Percentiles rank a stretch among this genome's conserved stretches.
These are phyloP conservation scores for Kentomonas sorsogonicus DNA, from an alignment of 208 protist species.

Conservation along the genomic window DNA sequence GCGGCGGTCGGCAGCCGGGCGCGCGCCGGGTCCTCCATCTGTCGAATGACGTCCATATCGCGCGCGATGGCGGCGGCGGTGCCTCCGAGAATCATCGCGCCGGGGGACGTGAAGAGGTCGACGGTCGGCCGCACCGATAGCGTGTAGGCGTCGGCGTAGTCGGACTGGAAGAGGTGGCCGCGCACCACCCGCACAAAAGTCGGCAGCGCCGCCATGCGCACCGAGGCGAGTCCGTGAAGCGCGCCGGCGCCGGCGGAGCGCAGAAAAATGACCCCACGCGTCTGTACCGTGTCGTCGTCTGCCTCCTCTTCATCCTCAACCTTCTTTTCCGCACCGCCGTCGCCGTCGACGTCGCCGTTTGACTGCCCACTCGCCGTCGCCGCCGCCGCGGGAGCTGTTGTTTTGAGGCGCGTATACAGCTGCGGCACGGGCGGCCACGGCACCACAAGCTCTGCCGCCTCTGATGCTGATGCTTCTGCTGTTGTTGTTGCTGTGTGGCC, in stretches of 20 bases:
- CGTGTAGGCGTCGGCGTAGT: slow-evolving; percentile 18
- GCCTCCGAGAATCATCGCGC: slow-evolving; percentile 64
- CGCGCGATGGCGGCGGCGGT: slow-evolving; percentile 27
- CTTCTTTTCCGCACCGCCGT: no score
- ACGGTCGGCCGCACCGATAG: slow-evolving; percentile 38
- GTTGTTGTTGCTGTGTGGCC: no score
- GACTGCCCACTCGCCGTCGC: no score
- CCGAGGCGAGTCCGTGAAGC: slow-evolving; percentile 32
- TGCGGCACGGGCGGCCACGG: slow-evolving; percentile 72
- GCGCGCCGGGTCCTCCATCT: no score
- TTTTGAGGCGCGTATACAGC: slow-evolving; percentile 65
- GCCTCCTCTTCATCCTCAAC: no score
- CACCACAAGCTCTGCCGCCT: slow-evolving; percentile 17
- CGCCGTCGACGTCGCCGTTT: no score
- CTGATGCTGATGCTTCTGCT: no score
- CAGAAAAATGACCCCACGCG: slow-evolving; percentile 76
- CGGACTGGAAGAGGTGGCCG: slow-evolving; percentile 29
- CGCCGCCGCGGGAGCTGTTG: no score
- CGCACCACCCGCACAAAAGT: slow-evolving; percentile 59
- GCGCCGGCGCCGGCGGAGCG: slow-evolving; percentile 24
- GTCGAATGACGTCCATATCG: slow-evolving; percentile 24
- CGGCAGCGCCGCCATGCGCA: slow-evolving; percentile 23
- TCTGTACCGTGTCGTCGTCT: no score
- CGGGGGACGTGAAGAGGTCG: slow-evolving; percentile 73
- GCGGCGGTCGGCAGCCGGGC: no score